Conservation (phyloP, 2,329 filamentous ascomycete genomes). For the Talaromyces sp. region DNA sequence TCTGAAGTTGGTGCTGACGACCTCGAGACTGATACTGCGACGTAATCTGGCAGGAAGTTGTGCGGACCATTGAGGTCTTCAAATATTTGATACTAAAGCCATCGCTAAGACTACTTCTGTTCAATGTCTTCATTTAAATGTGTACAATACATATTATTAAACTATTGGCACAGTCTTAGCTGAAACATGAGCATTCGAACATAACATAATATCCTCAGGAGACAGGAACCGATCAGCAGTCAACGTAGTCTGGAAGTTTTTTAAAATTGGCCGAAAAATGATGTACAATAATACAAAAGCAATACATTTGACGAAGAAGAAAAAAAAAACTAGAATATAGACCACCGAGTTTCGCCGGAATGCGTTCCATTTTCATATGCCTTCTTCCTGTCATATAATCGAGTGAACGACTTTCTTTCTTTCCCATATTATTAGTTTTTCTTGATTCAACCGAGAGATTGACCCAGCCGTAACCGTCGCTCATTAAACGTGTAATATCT, state of each 20-base stretch:
- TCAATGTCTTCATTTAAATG: background rate
- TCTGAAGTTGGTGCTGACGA: too few relatives aligned
- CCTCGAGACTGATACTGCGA: too few relatives aligned
- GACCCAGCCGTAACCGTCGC: slow-evolving; percentile 14
- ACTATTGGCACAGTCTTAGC: background rate
- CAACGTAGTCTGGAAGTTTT: background rate
- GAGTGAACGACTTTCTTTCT: background rate
- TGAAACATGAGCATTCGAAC: background rate
- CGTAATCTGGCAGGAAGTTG: background rate
- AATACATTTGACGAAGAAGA: background rate
- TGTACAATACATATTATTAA: slow-evolving; percentile 2
- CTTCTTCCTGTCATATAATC: background rate
- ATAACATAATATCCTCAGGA: background rate
- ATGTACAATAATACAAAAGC: slow-evolving; percentile 6
- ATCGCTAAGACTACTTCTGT: background rate
- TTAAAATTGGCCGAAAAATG: background rate
- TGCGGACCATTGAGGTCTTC: background rate
- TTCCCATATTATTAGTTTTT: slow-evolving; percentile 6
- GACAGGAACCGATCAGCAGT: background rate
- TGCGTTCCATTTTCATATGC: background rate
- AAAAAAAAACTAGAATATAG: background rate
- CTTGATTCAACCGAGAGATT: slow-evolving; percentile 11
- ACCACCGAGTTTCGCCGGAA: background rate
- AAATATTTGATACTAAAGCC: background rate
- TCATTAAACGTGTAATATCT: slow-evolving; percentile 18